These are phyloP conservation scores for Acacia pycnantha DNA, from an alignment of 331 rosid species.

Conservation along the genomic window DNA sequence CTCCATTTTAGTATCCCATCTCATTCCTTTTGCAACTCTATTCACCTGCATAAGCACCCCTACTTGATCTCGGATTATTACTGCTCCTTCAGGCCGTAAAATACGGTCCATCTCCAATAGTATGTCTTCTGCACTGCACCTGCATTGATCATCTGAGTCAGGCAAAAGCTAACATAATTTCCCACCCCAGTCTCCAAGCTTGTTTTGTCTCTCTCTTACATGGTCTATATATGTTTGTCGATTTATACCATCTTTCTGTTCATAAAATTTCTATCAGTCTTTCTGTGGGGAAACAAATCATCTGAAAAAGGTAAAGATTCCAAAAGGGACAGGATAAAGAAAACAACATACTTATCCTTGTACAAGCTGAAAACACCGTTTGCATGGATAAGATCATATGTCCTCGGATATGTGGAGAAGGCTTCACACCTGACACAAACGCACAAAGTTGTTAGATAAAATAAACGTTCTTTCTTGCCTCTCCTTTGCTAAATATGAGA, in stretches of 20 bases:
- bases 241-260: slow-evolving; percentile 12
- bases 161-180: not conserved
- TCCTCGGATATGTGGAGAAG: slow-evolving; percentile 88
- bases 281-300: not conserved
- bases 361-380: slow-evolving; percentile 77
- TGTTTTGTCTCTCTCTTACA: not conserved
- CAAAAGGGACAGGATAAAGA: not conserved
- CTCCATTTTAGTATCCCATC: slow-evolving; percentile 70
- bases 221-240: not conserved
- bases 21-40: slow-evolving; percentile 67
- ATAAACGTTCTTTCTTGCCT: not conserved
- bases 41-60: slow-evolving; percentile 55
- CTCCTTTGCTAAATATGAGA: not conserved
- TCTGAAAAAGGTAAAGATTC: not conserved
- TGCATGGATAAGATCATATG: slow-evolving; percentile 87
- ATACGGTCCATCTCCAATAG: slow-evolving; percentile 86
- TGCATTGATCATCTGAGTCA: slow-evolving; percentile 32
- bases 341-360: slow-evolving; percentile 43
- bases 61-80: slow-evolving; percentile 66
- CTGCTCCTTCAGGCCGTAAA: slow-evolving; percentile 82
- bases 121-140: slow-evolving; percentile 66
- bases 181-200: not conserved
- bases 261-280: slow-evolving; percentile 2
- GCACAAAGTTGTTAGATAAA: not conserved
- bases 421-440: slow-evolving; percentile 71